phyloP scores from a whole-genome alignment of 306 rosid genomes.

The Mucuna pruriens region DNA sequence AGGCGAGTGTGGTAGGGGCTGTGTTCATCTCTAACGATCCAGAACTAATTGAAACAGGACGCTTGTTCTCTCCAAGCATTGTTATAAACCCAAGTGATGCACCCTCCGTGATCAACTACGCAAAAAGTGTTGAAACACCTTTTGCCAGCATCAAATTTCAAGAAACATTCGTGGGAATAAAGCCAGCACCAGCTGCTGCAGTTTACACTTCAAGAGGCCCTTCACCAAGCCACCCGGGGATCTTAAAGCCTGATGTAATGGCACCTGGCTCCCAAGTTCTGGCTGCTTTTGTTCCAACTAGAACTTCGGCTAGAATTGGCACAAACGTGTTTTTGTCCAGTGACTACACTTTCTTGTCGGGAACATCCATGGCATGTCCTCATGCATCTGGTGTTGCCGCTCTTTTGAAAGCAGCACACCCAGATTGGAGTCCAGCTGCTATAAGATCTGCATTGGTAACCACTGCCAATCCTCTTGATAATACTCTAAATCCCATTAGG shows the following conservation, averaged over 20 bases:
- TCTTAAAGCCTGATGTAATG: constrained; percentile 63
- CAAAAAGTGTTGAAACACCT: constrained; percentile 11
- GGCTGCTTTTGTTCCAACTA: constrained; percentile 50
- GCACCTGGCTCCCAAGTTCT: constrained; percentile 66
- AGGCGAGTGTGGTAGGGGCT: constrained; percentile 39
- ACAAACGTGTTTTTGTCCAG: constrained; percentile 35
- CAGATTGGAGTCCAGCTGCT: constrained; percentile 62
- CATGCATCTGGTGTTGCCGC: constrained; percentile 61
- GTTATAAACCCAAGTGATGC: constrained; percentile 48
- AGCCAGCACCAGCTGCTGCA: constrained; percentile 59
- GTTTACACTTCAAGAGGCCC: constrained; percentile 60
- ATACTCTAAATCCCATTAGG: constrained; percentile 24
- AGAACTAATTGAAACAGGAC: constrained; percentile 32
- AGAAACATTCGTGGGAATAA: constrained; percentile 43
- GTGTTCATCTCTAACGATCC: constrained; percentile 49
- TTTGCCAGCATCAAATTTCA: constrained; percentile 46
- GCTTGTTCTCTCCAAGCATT: constrained; percentile 40
- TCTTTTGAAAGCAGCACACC: constrained; percentile 48
- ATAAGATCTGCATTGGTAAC: constrained; percentile 60
- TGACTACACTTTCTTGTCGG: constrained; percentile 48
- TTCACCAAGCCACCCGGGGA: constrained; percentile 36
- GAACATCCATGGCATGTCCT: constrained; percentile 70
- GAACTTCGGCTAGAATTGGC: constrained; percentile 29
- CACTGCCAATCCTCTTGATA: constrained; percentile 55
- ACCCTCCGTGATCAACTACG: constrained; percentile 36